Evolutionary conservation across 1,139 yeast genomes (phyloP).

Genomic region (Saccharomycopsis hybrid): DNA sequence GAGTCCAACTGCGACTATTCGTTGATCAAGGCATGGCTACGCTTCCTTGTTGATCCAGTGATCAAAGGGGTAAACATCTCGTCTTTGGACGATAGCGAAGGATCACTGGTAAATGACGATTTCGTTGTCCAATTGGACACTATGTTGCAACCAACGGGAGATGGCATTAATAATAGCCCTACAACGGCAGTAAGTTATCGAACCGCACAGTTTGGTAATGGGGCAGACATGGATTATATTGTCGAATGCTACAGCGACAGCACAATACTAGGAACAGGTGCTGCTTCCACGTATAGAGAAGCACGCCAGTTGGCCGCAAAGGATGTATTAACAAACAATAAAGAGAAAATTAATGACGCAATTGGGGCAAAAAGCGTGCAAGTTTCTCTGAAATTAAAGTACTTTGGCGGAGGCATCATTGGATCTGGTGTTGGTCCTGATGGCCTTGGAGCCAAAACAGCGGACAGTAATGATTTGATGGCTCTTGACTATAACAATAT

Average conservation of each 20-base stretch:
- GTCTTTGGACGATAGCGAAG: neutral
- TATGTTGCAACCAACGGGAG: too few relatives aligned
- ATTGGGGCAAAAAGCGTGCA: too few relatives aligned
- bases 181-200: too few relatives aligned
- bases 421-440: too few relatives aligned
- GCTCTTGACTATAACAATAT: too few relatives aligned
- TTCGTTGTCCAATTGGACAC: too few relatives aligned
- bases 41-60: neutral
- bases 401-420: too few relatives aligned
- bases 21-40: neutral
- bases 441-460: too few relatives aligned
- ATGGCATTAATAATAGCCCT: too few relatives aligned
- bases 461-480: too few relatives aligned
- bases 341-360: neutral
- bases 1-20: constrained; percentile 31
- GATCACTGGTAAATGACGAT: neutral
- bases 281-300: constrained; percentile 35
- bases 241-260: neutral
- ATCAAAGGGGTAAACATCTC: neutral
- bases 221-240: neutral
- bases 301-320: constrained; percentile 72
- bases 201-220: too few relatives aligned
- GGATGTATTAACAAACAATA: constrained; percentile 35
- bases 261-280: neutral
- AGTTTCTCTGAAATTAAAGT: too few relatives aligned